Conservation (phyloP, 2,329 filamentous ascomycete genomes). For the Seiridium unicorne region DNA sequence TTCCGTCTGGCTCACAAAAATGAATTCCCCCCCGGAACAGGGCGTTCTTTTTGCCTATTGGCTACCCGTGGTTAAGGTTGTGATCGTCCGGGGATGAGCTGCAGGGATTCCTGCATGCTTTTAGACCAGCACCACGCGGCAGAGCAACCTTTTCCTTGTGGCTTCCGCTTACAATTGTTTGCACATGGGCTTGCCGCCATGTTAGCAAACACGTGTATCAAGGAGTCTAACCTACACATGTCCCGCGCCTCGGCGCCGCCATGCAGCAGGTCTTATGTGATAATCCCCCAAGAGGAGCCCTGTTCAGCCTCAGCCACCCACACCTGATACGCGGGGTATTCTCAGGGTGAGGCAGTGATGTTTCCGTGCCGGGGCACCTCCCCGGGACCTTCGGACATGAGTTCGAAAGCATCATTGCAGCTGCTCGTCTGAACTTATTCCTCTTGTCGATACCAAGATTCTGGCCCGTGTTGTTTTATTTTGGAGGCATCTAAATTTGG, state of each 20-base stretch:
- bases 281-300: background rate
- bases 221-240: background rate
- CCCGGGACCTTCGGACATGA: too few species aligned
- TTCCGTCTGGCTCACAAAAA: background rate
- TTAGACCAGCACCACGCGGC: background rate
- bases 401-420: background rate
- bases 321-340: slow-evolving; percentile 2
- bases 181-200: background rate
- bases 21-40: background rate
- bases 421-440: background rate
- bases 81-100: slow-evolving; percentile 3
- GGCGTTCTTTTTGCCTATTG: background rate
- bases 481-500: background rate
- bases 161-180: background rate
- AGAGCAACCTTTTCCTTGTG: background rate
- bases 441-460: background rate
- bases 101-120: background rate
- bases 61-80: background rate
- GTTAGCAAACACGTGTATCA: background rate
- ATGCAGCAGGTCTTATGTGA: background rate
- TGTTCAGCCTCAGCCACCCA: background rate
- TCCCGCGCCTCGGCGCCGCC: background rate
- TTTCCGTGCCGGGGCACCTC: background rate
- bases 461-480: background rate
- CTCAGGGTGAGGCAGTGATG: background rate